Evolutionary conservation across 2,329 filamentous ascomycete genomes (phyloP).

Genomic region (Penicillium capsulatum): DNA sequence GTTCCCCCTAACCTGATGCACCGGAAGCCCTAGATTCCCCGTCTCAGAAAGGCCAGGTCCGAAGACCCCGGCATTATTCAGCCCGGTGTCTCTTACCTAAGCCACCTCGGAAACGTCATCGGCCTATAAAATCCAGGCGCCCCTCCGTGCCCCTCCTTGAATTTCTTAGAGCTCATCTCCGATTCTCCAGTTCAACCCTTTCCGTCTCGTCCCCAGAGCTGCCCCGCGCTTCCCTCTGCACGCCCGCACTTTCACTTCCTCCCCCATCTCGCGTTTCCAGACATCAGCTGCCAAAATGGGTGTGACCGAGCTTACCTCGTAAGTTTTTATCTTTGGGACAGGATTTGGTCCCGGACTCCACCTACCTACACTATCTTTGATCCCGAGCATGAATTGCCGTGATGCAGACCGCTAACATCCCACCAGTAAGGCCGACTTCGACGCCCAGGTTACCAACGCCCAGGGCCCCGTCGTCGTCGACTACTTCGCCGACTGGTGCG

Average conservation of each 20-base stretch:
- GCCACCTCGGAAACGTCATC: conserved; percentile 28
- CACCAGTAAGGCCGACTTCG: conserved; percentile 58
- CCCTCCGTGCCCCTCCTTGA: conserved; percentile 19
- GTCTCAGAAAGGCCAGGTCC: background rate
- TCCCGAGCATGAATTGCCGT: no score
- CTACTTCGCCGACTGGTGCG: conserved; percentile 87
- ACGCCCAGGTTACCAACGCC: conserved; percentile 45
- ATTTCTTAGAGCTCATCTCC: conserved; percentile 14
- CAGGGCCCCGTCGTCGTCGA: conserved; percentile 70
- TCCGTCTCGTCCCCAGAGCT: conserved; percentile 13
- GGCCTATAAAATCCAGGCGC: conserved; percentile 27
- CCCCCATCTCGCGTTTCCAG: conserved; percentile 18
- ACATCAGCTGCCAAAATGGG: conserved; percentile 23
- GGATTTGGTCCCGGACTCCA: no score
- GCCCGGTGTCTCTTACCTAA: conserved; percentile 20
- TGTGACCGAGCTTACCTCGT: conserved; percentile 27
- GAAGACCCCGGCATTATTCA: conserved; percentile 24
- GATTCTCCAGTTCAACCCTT: conserved; percentile 15
- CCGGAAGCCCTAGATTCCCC: background rate
- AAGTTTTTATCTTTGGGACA: conserved; percentile 7
- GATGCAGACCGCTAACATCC: background rate
- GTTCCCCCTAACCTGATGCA: no score
- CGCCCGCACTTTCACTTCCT: conserved; percentile 14
- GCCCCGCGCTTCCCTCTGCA: conserved; percentile 25
- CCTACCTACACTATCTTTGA: no score